These are phyloP conservation scores for Neurospora tetraspora DNA, from an alignment of 495 filamentous ascomycete species.

Conservation along the genomic window DNA sequence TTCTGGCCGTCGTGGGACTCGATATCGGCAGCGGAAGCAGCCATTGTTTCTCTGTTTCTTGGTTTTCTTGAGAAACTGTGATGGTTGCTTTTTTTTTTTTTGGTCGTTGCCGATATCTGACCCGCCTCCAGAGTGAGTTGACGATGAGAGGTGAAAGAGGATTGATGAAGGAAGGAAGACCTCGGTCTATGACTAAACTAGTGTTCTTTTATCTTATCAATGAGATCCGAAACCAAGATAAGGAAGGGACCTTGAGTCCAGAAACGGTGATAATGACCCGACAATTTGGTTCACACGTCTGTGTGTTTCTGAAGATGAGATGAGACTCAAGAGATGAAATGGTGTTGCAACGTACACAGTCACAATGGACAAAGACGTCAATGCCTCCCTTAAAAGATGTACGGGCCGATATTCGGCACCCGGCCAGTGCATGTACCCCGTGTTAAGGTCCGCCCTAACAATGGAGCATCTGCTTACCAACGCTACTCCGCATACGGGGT, in stretches of 20 bases:
- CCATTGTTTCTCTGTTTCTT: conserved; percentile 19
- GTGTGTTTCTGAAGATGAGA: neutral
- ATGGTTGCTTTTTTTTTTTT: neutral
- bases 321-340: neutral
- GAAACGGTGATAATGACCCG: neutral
- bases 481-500: neutral
- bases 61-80: neutral
- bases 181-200: neutral
- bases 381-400: neutral
- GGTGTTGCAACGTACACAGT: neutral
- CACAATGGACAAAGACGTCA: neutral
- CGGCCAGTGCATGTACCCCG: neutral
- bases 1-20: conserved; percentile 18
- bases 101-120: neutral
- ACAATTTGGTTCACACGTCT: neutral
- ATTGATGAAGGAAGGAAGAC: neutral
- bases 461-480: neutral
- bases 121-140: neutral
- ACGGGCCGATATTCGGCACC: neutral
- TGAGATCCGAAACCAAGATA: neutral
- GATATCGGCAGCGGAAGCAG: conserved; percentile 30
- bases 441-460: neutral
- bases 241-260: neutral
- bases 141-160: neutral
- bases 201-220: neutral